Evolutionary conservation across 805 yeast species (phyloP), one percentile per base, ranked within the genome.

Genomic region (Scheffersomyces stipitis): DNA sequence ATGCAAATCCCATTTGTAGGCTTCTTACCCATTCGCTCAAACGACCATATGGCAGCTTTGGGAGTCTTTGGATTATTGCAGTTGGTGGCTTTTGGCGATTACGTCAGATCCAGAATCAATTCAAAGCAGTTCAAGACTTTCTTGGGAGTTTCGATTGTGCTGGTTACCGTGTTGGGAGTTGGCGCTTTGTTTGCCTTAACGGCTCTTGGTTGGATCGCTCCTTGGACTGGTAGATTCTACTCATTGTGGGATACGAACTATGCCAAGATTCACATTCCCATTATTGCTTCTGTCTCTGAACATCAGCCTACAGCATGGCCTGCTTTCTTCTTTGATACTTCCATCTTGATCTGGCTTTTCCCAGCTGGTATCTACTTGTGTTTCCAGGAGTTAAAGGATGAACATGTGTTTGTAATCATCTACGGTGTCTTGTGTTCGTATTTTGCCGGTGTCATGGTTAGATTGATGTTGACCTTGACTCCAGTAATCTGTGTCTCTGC

Each of bases 281-380:
- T 93, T 58, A 93, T 93, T 65, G 99, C 99, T 1, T 90, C 97
- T 3, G 99, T 93, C 26, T 87, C 96, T 10, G 99, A 93, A 70
- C 99, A 93, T 72, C 99, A 93, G 73, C 99, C 99, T 41, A 91
- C 98, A n/a, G 96, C 99, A 3, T 93, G 99, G 99, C 96, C 98
- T 8, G 81, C 97, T 9, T 95, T 93, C 63, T 93, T 88, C 77
- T 87, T 91, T 60, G 99, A 93, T 62, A 83, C 93, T 34, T 86
- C 81, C 54, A 78, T 91, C 73, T 73, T 93, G 65, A 86, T 91
- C 54, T 95, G 99, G 99, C 73, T 93, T 50, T 93, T 93, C 86
- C 99, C 99, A 36, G 97, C 90, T 4, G 99, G 99, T 46, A 84
- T 95, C 33, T 93, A 86, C 68, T 65, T 93, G 48, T 75, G 91